A percentile compares a stretch with the other conserved stretches of the same genome.
Conservation (phyloP, 345 rosid genomes). For the Salix caprea region DNA sequence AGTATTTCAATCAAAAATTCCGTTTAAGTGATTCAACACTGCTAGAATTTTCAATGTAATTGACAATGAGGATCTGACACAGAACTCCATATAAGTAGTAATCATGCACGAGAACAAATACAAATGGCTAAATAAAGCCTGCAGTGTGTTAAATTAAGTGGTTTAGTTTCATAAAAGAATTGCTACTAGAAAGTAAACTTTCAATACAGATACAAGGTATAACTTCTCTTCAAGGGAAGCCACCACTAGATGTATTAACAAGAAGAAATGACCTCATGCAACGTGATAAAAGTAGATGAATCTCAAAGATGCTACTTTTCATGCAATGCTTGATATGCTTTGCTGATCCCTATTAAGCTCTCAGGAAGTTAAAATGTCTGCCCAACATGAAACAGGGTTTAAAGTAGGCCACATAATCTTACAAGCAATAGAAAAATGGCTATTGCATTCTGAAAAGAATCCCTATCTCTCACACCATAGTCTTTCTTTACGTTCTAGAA, state of each 20-base stretch:
- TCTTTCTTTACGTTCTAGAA: neutral
- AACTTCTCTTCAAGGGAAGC: neutral
- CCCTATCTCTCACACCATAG: neutral
- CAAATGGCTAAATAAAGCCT: slow-evolving; percentile 6
- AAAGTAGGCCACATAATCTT: neutral
- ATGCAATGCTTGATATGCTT: neutral
- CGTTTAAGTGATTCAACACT: neutral
- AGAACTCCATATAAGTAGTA: neutral
- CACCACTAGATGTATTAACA: neutral
- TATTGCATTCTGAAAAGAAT: neutral
- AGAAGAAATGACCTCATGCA: neutral
- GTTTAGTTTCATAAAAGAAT: neutral
- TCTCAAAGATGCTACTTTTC: neutral
- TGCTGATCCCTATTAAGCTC: neutral
- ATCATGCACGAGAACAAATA: neutral
- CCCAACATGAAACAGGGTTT: neutral
- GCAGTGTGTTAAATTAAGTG: slow-evolving; percentile 1
- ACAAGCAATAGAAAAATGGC: neutral
- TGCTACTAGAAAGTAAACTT: neutral
- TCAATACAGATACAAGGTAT: neutral
- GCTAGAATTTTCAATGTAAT: neutral
- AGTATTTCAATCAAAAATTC: neutral
- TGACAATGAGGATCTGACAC: neutral
- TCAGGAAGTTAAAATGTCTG: neutral
- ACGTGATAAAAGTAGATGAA: neutral